Conservation (phyloP, 2,329 filamentous ascomycete genomes). For the Dothideomycetes sp. region DNA sequence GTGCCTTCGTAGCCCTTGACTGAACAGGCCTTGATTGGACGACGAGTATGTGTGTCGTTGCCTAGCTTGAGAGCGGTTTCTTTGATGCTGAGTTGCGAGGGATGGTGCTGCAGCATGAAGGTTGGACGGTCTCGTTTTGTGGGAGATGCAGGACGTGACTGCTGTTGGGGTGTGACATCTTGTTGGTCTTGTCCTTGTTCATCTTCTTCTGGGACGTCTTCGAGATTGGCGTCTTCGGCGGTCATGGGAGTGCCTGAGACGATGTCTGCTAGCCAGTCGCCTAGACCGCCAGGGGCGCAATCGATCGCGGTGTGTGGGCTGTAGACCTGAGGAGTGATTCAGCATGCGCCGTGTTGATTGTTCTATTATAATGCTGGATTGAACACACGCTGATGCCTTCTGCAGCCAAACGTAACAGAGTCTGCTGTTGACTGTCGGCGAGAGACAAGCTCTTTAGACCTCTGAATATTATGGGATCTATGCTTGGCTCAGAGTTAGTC, state of each 20-base stretch:
- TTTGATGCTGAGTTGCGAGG: slow-evolving; percentile 34
- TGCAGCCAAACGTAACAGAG: slow-evolving; percentile 70
- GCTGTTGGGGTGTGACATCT: not conserved
- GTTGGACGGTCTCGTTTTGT: slow-evolving; percentile 31
- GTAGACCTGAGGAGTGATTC: no score
- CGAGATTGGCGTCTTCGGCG: slow-evolving; percentile 15
- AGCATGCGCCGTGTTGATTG: no score
- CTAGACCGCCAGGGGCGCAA: slow-evolving; percentile 73
- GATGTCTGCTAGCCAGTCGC: slow-evolving; percentile 88
- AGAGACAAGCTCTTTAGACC: slow-evolving; percentile 82
- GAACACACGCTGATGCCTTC: slow-evolving; percentile 86
- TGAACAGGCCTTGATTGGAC: slow-evolving; percentile 44
- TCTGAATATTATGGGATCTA: slow-evolving; percentile 94
- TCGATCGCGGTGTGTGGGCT: slow-evolving; percentile 93
- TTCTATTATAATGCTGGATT: no score
- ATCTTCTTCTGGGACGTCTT: slow-evolving; percentile 11
- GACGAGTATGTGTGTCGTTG: slow-evolving; percentile 41
- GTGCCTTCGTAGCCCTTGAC: slow-evolving; percentile 30
- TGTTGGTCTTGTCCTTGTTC: slow-evolving; percentile 1
- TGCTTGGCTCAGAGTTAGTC: slow-evolving; percentile 24
- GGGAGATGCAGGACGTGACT: slow-evolving; percentile 21
- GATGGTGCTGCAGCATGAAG: slow-evolving; percentile 39
- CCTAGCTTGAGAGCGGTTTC: slow-evolving; percentile 30
- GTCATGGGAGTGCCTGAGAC: slow-evolving; percentile 50
- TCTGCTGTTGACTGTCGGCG: slow-evolving; percentile 75